Base-by-base conservation (phyloP, 2,329 filamentous ascomycete genomes). In the Davidsoniella eucalypti region DNA sequence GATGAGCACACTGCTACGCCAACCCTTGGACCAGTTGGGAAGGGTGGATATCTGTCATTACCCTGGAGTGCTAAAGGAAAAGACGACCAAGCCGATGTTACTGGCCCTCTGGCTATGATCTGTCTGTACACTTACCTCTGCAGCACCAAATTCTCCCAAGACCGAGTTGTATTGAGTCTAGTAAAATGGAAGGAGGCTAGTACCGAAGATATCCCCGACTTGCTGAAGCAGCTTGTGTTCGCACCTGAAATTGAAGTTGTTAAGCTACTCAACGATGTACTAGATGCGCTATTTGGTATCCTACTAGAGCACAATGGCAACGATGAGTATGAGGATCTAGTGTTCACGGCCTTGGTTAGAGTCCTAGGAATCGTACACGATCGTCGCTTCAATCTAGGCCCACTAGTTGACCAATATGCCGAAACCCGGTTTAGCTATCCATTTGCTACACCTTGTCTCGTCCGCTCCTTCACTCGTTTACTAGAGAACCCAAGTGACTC, bases 191-290 rank as follows among this genome's bases (percentile, higher is more conserved):
- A 79, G 59, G 82, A 90, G 10, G 73, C 81, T 39, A 71, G 80
- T 0, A 74, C 80, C 43, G 78, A 80, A 25, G 79, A 88, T 36
- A 71, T 96, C 1, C 71, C 84, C 1, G 72, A 78, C 21, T 69
- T 94, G 1, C 67, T 98, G 40, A 83, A 84, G 61, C 81, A 88
- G 56, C 76, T 96, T 45, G 80, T 88, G 17, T 96, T 96, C 57
- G 88, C 98, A 0, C 85, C 92, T 0, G 92, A 98, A 62, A 94
- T 96, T 51, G 93, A 98, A 65, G 85, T 98, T 33, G 92, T 98
- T 55, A 98, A 96, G 67, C 74, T 96, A 40, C 69, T 96, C 6
- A 83, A 77, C 55, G 84, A 94, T 58, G 87, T 96, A 1, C 82
- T 98, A 49, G 86, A 94, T 62, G 79, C 87, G 0, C 75, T 98